Conservation (phyloP, 2,329 filamentous ascomycete species). For the Paramyrothecium sp. region DNA sequence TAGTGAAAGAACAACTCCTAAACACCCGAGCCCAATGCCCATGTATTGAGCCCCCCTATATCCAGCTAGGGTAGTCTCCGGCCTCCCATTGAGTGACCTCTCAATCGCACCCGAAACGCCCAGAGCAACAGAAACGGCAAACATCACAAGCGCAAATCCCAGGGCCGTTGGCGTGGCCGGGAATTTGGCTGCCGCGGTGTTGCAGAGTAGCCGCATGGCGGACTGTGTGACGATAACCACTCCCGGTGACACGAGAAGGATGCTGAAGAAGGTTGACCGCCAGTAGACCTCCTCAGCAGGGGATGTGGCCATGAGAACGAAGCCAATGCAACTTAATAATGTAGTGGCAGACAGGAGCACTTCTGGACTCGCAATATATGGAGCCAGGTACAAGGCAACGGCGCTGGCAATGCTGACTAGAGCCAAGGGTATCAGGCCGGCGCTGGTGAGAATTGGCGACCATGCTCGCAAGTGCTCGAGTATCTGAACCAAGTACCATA, state of each 20-base stretch:
- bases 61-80: constrained; percentile 10
- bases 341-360: constrained; percentile 2
- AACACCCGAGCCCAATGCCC: constrained; percentile 15
- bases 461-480: constrained; percentile 18
- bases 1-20: constrained; percentile 17
- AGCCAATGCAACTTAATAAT: constrained; percentile 12
- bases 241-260: constrained; percentile 20
- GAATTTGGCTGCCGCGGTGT: constrained; percentile 18
- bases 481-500: constrained; percentile 22
- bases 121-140: constrained; percentile 17
- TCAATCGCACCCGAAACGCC: constrained; percentile 22
- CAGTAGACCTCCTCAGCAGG: constrained; percentile 20
- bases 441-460: constrained; percentile 15
- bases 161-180: constrained; percentile 18
- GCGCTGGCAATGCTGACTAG: constrained; percentile 13
- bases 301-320: constrained; percentile 18
- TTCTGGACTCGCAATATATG: background rate
- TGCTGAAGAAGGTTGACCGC: constrained; percentile 20
- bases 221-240: constrained; percentile 18
- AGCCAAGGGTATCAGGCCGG: constrained; percentile 18
- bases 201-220: constrained; percentile 14
- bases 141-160: constrained; percentile 13
- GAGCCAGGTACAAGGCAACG: constrained; percentile 1
- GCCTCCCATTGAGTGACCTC: constrained; percentile 8
- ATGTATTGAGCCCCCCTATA: constrained; percentile 22